Percentiles rank a stretch among this genome's conserved stretches.
These are phyloP conservation scores for Lyophyllum decastes DNA, from an alignment of 768 basidiomycete genomes.

Conservation along the genomic window DNA sequence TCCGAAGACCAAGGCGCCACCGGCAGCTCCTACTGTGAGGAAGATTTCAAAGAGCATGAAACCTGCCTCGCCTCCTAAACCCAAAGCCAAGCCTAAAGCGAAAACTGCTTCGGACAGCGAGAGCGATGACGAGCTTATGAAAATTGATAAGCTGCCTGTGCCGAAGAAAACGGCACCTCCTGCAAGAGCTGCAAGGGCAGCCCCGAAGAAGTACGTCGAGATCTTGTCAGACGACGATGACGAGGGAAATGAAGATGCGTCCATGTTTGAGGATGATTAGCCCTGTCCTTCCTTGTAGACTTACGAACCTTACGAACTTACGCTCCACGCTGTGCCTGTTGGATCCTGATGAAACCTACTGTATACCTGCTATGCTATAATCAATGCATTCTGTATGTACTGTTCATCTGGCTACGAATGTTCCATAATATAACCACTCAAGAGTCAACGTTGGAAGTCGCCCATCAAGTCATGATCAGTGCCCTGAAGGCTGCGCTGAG, in stretches of 20 bases:
- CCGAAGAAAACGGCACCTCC: conserved; percentile 47
- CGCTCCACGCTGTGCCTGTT: background rate
- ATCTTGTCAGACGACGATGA: conserved; percentile 52
- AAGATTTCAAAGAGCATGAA: conserved; percentile 65
- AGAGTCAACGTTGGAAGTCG: no score
- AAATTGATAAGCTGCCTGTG: conserved; percentile 41
- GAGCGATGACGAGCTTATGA: conserved; percentile 47
- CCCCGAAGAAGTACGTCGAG: conserved; percentile 65
- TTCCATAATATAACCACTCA: no score
- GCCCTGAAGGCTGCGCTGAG: no score
- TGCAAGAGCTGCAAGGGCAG: conserved; percentile 48
- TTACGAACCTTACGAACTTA: background rate
- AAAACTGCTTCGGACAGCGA: conserved; percentile 45
- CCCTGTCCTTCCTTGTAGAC: background rate
- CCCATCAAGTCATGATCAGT: no score
- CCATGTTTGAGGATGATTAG: conserved; percentile 45
- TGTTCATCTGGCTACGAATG: no score
- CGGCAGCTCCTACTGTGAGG: conserved; percentile 33
- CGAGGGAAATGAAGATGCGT: conserved; percentile 42
- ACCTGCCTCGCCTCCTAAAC: conserved; percentile 52
- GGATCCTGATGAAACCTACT: background rate
- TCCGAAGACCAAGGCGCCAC: conserved; percentile 39
- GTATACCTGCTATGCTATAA: no score
- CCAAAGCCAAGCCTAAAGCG: conserved; percentile 50
- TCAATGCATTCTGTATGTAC: no score